Evolutionary conservation across 345 rosid species (phyloP).

Genomic region (Eucalyptus sideroxylon): DNA sequence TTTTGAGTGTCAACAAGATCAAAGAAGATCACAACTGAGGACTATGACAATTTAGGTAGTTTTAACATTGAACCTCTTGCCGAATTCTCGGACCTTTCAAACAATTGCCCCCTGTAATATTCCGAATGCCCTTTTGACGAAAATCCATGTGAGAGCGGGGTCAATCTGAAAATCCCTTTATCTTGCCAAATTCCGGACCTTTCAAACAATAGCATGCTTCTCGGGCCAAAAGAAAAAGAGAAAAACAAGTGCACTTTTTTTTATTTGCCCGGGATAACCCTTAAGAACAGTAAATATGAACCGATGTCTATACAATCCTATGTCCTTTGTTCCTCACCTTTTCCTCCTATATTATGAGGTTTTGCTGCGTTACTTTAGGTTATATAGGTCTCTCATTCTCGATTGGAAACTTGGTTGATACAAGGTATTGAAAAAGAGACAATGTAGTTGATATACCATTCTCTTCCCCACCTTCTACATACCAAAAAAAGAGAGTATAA

Average conservation of each 20-base stretch:
- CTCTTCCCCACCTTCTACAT: background rate
- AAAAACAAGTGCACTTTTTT: background rate
- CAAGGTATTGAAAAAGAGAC: background rate
- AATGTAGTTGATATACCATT: background rate
- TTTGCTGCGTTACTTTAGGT: accelerated
- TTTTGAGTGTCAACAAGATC: too few species aligned
- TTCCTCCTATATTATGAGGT: too few species aligned
- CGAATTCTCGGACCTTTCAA: background rate
- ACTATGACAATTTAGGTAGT: background rate
- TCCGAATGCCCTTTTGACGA: background rate
- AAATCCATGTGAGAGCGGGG: background rate
- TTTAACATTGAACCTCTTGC: too few species aligned
- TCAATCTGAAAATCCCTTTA: too few species aligned
- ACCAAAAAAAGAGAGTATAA: accelerated
- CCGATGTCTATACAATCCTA: background rate
- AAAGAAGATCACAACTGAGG: accelerated
- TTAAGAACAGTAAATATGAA: accelerated
- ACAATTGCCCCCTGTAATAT: background rate
- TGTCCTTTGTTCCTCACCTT: accelerated
- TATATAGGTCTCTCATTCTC: background rate
- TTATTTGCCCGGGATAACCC: accelerated
- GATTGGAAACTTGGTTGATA: background rate
- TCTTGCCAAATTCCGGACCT: accelerated
- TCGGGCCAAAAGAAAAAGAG: too few species aligned
- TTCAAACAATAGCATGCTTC: too few species aligned